Conservation (phyloP, 2,329 filamentous ascomycete genomes). For the Pyricularia pennisetigena region DNA sequence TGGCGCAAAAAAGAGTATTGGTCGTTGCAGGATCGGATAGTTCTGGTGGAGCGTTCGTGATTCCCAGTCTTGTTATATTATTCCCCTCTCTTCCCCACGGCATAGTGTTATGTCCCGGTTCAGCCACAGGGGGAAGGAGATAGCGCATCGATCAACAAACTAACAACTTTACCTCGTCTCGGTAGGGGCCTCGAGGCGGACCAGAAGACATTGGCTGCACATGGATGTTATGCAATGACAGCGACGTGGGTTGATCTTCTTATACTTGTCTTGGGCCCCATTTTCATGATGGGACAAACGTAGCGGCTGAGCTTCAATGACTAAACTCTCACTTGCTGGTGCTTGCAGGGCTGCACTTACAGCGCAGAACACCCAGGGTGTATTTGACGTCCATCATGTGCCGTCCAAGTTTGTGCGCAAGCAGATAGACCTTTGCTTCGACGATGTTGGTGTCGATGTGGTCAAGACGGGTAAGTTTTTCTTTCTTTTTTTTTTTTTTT, state of each 20-base stretch:
- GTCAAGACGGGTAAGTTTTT: constrained; percentile 69
- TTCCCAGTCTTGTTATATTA: not conserved
- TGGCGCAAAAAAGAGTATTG: constrained; percentile 42
- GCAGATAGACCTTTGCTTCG: constrained; percentile 76
- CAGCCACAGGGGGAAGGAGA: not conserved
- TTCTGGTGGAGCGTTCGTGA: constrained; percentile 71
- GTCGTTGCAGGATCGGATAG: constrained; percentile 85
- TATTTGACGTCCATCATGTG: constrained; percentile 69
- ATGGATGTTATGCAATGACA: constrained; percentile 93
- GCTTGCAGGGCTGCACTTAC: constrained; percentile 64
- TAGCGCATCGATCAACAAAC: not conserved
- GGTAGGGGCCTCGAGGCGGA: constrained; percentile 84
- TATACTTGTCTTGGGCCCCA: not conserved
- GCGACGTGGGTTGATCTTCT: constrained; percentile 43
- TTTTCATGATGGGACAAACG: not conserved
- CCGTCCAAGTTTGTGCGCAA: constrained; percentile 71
- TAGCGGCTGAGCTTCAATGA: not conserved
- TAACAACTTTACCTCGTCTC: constrained; percentile 3
- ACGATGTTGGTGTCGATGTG: constrained; percentile 80
- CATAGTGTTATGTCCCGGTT: not conserved
- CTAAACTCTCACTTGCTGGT: not conserved
- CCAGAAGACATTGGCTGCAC: constrained; percentile 85
- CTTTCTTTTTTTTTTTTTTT: not conserved
- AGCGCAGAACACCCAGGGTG: constrained; percentile 86
- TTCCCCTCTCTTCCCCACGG: not conserved